phyloP scores from a whole-genome alignment of 768 basidiomycete genomes.

The Agaricus subrufescens region DNA sequence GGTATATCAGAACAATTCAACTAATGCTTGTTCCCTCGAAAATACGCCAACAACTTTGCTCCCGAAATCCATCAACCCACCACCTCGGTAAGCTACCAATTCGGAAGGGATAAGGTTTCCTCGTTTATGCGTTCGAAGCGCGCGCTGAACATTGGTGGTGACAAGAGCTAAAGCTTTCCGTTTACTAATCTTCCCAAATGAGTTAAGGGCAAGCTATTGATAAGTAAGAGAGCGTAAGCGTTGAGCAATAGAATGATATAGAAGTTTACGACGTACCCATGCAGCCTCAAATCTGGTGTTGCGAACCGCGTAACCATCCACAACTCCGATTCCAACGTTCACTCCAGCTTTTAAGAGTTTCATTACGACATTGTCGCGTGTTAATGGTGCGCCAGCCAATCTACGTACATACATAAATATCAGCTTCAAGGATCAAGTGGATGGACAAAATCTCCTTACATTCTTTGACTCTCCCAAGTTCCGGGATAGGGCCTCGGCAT shows the following conservation, averaged over 20 bases:
- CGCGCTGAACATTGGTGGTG: conserved; percentile 36
- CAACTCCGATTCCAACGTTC: conserved; percentile 55
- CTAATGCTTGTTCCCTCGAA: conserved; percentile 26
- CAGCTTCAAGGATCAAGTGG: background rate
- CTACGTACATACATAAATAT: conserved; percentile 21
- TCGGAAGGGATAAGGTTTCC: conserved; percentile 21
- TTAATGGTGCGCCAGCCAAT: conserved; percentile 66
- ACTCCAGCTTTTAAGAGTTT: conserved; percentile 56
- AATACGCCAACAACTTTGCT: conserved; percentile 40
- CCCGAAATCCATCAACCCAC: conserved; percentile 35
- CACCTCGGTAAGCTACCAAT: conserved; percentile 36
- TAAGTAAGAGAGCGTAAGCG: too few species aligned
- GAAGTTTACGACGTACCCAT: conserved; percentile 33
- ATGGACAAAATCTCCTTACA: conserved; percentile 35
- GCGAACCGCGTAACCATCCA: conserved; percentile 57
- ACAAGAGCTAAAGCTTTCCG: conserved; percentile 36
- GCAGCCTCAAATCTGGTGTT: conserved; percentile 66
- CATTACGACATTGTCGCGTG: conserved; percentile 48
- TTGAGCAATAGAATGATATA: conserved; percentile 16
- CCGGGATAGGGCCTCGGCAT: conserved; percentile 58
- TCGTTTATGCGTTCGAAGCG: conserved; percentile 27
- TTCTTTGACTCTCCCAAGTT: conserved; percentile 60
- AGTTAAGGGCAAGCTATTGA: conserved; percentile 21
- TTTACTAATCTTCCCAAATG: conserved; percentile 34
- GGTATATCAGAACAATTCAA: conserved; percentile 29